Percentiles rank a stretch among this genome's conserved stretches.
phyloP scores from a whole-genome alignment of 2,329 filamentous ascomycete genomes.

The Hymenoscyphus repandus region DNA sequence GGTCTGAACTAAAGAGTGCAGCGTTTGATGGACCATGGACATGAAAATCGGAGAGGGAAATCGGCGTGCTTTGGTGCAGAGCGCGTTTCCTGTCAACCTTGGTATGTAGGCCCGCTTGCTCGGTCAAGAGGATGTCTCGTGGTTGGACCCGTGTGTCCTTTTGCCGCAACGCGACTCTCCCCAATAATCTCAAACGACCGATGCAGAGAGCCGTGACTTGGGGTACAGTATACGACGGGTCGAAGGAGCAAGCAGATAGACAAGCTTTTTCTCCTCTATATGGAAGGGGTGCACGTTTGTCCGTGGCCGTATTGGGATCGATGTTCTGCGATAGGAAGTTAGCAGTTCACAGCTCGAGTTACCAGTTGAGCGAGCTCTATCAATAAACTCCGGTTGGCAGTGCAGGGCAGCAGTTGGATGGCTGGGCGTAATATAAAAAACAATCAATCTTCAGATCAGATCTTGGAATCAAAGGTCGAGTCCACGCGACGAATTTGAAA shows the following conservation, averaged over 20 bases:
- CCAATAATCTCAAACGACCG: not conserved
- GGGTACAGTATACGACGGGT: not conserved
- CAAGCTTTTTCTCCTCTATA: not conserved
- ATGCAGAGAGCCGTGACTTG: not conserved
- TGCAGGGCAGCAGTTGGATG: not conserved
- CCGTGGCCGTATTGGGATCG: not conserved
- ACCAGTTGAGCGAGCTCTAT: not conserved
- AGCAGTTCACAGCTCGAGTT: not conserved
- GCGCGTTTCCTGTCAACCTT: not conserved
- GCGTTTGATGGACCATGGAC: not conserved
- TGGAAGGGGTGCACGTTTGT: not conserved
- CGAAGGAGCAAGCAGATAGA: not conserved
- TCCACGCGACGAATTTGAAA: not conserved
- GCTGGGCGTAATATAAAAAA: not conserved
- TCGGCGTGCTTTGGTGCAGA: not conserved
- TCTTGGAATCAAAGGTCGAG: not conserved
- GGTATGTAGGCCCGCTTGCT: not conserved
- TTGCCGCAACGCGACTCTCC: conserved; percentile 2
- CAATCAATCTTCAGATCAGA: not conserved
- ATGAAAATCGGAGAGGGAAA: not conserved
- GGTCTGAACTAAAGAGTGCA: not conserved
- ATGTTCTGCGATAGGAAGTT: not conserved
- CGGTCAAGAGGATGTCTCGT: conserved; percentile 4
- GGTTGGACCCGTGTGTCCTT: not conserved
- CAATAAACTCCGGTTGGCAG: not conserved